Conservation (phyloP, 257 asterid species). For the Nicotiana obtusifolia region DNA sequence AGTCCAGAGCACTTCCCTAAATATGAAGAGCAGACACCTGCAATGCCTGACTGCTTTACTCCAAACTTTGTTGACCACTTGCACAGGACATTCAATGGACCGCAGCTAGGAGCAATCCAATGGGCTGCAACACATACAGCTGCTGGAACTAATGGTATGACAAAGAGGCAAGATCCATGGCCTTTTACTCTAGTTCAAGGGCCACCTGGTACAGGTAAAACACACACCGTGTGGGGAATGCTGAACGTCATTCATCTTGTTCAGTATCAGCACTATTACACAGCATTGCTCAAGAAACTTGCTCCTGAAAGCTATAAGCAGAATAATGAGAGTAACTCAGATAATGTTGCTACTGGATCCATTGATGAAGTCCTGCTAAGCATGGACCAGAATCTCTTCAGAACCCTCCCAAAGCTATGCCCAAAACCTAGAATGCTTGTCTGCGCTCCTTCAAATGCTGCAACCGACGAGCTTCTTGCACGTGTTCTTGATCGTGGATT, state of each 20-base stretch:
- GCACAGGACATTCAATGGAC: conserved; percentile 73
- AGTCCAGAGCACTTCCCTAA: conserved; percentile 93
- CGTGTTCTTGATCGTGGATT: conserved; percentile 99
- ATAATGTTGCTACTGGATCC: conserved; percentile 71
- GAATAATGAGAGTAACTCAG: conserved; percentile 62
- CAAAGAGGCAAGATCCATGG: conserved; percentile 97
- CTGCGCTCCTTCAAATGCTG: conserved; percentile 99
- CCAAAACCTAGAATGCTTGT: conserved; percentile 99
- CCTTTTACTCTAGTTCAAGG: conserved; percentile 98
- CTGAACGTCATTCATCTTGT: conserved; percentile 96
- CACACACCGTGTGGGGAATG: conserved; percentile 99
- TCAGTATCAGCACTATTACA: conserved; percentile 97
- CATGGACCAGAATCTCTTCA: conserved; percentile 96
- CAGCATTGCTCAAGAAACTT: conserved; percentile 90
- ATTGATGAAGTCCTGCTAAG: conserved; percentile 96
- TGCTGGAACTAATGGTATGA: conserved; percentile 75
- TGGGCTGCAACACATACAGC: conserved; percentile 99
- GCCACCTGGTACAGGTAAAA: conserved; percentile 99
- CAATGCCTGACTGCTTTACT: conserved; percentile 98
- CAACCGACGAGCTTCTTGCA: conserved; percentile 92
- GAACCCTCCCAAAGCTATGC: conserved; percentile 96
- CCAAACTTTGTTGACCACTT: conserved; percentile 77
- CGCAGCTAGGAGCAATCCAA: conserved; percentile 91
- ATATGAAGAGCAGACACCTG: conserved; percentile 94
- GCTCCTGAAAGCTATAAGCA: conserved; percentile 99